phyloP scores from a whole-genome alignment of 2,329 filamentous ascomycete genomes.

The Fusarium paranaense region DNA sequence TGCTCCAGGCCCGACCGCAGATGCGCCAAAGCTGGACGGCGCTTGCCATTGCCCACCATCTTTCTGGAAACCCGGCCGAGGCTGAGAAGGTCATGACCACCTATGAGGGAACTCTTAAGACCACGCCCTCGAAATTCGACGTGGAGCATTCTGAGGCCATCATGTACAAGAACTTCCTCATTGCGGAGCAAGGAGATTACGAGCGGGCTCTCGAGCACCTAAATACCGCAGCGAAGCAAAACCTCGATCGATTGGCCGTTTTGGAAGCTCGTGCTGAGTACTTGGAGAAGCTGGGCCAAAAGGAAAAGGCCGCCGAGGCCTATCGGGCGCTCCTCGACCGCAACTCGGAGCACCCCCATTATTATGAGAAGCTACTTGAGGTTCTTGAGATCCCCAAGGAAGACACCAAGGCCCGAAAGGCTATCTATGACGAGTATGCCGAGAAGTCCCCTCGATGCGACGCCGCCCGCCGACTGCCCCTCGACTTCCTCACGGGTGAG shows the following conservation, averaged over 20 bases:
- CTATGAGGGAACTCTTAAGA: constrained; percentile 93
- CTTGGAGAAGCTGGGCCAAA: constrained; percentile 79
- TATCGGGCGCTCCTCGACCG: constrained; percentile 86
- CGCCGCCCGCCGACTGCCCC: constrained; percentile 84
- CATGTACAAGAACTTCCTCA: constrained; percentile 95
- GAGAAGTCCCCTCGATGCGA: constrained; percentile 86
- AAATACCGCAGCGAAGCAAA: constrained; percentile 79
- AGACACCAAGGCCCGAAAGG: constrained; percentile 74
- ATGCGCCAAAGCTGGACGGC: constrained; percentile 96
- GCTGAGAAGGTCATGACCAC: constrained; percentile 92
- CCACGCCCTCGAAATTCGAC: constrained; percentile 79
- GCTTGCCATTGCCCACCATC: constrained; percentile 91
- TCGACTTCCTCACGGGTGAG: constrained; percentile 86
- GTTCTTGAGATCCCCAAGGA: constrained; percentile 70
- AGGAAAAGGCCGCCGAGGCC: constrained; percentile 82
- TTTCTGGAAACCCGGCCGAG: constrained; percentile 84
- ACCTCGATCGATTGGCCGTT: constrained; percentile 84
- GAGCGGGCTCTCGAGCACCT: constrained; percentile 89
- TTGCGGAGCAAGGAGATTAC: constrained; percentile 87
- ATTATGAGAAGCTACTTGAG: constrained; percentile 83
- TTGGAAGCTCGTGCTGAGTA: constrained; percentile 90
- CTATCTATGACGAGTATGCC: constrained; percentile 81
- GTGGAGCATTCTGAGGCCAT: constrained; percentile 94
- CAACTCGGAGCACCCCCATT: constrained; percentile 87
- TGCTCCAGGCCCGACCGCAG: constrained; percentile 86